Evolutionary conservation across 306 rosid genomes (phyloP).

Genomic region (Trifolium fragiferum): DNA sequence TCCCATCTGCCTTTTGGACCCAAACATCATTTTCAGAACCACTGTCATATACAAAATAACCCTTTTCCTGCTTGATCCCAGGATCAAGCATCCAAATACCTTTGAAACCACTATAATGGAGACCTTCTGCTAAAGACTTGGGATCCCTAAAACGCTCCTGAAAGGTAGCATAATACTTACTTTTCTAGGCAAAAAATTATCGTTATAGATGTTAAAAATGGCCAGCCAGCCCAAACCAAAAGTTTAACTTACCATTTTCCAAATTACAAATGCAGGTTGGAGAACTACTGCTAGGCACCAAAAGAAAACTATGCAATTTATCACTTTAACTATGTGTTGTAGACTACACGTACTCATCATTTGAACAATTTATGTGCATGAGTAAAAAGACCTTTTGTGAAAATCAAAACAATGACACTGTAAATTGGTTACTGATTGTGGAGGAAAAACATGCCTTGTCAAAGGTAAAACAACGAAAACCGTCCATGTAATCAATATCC

Average conservation of each 20-base stretch:
- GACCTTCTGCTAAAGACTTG: conserved; percentile 63
- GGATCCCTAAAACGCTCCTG: conserved; percentile 85
- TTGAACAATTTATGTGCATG: neutral
- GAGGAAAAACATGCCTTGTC: conserved; percentile 60
- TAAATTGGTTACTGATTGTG: conserved; percentile 24
- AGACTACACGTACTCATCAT: neutral
- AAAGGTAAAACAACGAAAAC: conserved; percentile 90
- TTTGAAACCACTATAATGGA: conserved; percentile 75
- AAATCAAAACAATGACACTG: conserved; percentile 23
- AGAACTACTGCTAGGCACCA: conserved; percentile 27
- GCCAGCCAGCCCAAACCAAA: conserved; percentile 29
- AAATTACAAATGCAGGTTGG: conserved; percentile 22
- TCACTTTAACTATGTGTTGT: conserved; percentile 29
- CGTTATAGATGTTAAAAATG: conserved; percentile 18
- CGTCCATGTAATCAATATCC: conserved; percentile 97
- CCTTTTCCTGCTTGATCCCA: conserved; percentile 83
- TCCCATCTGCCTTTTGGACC: conserved; percentile 78
- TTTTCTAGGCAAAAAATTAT: conserved; percentile 24
- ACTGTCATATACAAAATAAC: conserved; percentile 77
- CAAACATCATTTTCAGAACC: conserved; percentile 77
- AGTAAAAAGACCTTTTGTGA: conserved; percentile 10
- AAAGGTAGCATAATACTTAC: conserved; percentile 40
- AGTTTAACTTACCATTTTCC: conserved; percentile 23
- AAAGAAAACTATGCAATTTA: conserved; percentile 10
- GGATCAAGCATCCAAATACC: conserved; percentile 99